Base-by-base conservation (phyloP, 2,329 filamentous ascomycete species). In the Alternaria gaisen region DNA sequence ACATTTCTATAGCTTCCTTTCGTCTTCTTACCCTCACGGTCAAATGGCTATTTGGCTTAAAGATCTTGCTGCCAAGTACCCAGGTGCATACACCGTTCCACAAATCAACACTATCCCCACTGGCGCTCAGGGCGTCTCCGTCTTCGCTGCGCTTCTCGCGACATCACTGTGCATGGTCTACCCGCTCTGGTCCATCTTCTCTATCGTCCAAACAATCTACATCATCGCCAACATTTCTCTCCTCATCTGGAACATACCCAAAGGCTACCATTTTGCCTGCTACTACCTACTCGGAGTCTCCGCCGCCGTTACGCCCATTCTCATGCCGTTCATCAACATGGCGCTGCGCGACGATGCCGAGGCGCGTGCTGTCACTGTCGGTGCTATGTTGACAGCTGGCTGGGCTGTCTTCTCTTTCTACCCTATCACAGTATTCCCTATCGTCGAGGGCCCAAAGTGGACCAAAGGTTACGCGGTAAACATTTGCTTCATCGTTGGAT, bases 31-130 rank as follows among this genome's bases (percentile, higher is more conserved):
- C 58, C 82, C 82, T 0, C 66, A 74, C 4, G 69, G 72, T 0
- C 85, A 85, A 56, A 85, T 86, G 83, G 83, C 80, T 30, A 79
- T 86, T 11, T 86, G 84, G 84, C 79, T 86, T 41, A 85, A 85
- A 60, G 78, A 79, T 1, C 80, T 83, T 28, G 79, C 79, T 5
- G 64, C 59, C 2, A 76, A 74, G 53, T 65, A 68, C 22, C 70
- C 69, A 4, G 65, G 69, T 32, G 67, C 69, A 28, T 85, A 83
- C 66, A 81, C 81, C 0, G 77, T 85, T 0, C 78, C 80, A 0
- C 79, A 85, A 58, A 80, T 85, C 60, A 85, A 86, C 69, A 77
- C 81, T 12, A 79, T 85, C 1, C 84, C 84, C 0, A 85, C 84
- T 0, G 82, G 80, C 9, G 80, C 79, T 0, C 80, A 83, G 51